Percentiles rank a stretch among this genome's conserved stretches.
Conservation (phyloP, 139 green algal species). For the Coccomyxa sp. region DNA sequence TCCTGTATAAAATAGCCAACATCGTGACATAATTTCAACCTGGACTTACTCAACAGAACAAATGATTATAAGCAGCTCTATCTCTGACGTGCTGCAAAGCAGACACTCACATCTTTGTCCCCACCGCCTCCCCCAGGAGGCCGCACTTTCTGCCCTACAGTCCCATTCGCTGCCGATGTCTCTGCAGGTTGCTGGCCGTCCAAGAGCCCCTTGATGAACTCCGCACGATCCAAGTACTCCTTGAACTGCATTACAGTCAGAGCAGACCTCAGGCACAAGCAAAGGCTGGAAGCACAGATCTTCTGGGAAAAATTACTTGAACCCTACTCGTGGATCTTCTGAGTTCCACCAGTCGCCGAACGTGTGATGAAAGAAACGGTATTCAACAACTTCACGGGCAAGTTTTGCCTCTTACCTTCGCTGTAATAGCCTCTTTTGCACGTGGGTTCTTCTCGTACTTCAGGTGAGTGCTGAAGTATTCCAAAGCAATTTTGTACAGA, state of each 20-base stretch:
- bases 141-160: slow-evolving; percentile 15
- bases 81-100: no score
- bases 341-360: no score
- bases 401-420: slow-evolving; percentile 27
- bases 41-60: no score
- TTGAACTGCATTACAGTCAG: slow-evolving; percentile 67
- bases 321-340: no score
- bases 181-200: slow-evolving; percentile 34
- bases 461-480: slow-evolving; percentile 70
- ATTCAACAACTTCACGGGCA: no score
- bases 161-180: slow-evolving; percentile 10
- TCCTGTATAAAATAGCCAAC: slow-evolving; percentile 26
- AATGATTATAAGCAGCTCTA: no score
- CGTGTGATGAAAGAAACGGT: no score
- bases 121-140: slow-evolving; percentile 18
- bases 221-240: slow-evolving; percentile 90
- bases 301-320: no score
- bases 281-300: no score
- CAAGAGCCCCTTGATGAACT: slow-evolving; percentile 85
- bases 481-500: slow-evolving; percentile 58
- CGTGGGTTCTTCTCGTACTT: slow-evolving; percentile 91
- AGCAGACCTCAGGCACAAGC: no score
- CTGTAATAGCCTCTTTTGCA: slow-evolving; percentile 54
- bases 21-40: no score
- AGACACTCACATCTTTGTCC: background rate